Evolutionary conservation across 164 flowering plant genomes (phyloP).

Genomic region (Dillenia suffruticosa): DNA sequence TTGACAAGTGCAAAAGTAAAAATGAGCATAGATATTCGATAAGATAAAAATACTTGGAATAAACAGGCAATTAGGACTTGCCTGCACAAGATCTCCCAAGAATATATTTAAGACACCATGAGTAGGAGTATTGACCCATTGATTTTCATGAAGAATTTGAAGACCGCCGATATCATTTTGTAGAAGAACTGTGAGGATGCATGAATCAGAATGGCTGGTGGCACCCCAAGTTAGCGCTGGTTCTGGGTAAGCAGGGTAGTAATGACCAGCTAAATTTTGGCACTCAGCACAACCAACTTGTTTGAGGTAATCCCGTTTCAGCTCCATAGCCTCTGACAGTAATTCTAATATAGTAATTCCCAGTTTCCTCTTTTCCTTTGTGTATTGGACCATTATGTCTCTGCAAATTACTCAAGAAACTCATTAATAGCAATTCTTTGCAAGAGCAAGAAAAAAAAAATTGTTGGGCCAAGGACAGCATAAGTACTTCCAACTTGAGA

Average conservation of each 20-base stretch:
- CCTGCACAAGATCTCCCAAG: conserved; percentile 27
- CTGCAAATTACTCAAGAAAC: conserved; percentile 6
- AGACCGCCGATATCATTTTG: conserved; percentile 31
- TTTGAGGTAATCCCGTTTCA: conserved; percentile 12
- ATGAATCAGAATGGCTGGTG: conserved; percentile 25
- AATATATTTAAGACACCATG: conserved; percentile 23
- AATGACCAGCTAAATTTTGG: conserved; percentile 7
- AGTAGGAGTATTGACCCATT: conserved; percentile 24
- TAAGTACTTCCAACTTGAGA: too few species aligned
- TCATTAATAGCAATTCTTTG: too few species aligned
- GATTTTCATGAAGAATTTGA: conserved; percentile 18
- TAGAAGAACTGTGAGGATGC: conserved; percentile 21
- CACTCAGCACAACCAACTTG: conserved; percentile 22
- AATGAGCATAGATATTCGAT: too few species aligned
- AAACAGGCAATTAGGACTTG: too few species aligned
- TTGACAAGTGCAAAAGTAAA: too few species aligned
- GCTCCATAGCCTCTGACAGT: conserved; percentile 27
- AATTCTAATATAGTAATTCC: conserved; percentile 8
- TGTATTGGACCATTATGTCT: conserved; percentile 4
- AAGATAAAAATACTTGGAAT: too few species aligned
- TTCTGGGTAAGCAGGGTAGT: conserved; percentile 30
- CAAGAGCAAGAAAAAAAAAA: too few species aligned
- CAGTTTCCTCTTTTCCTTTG: conserved; percentile 8
- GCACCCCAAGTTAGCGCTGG: conserved; percentile 21
- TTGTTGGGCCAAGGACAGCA: too few species aligned